Percentiles rank a stretch among this genome's conserved stretches.
Conservation (phyloP, 805 yeast genomes). For the Ogataea paradorogensis region DNA sequence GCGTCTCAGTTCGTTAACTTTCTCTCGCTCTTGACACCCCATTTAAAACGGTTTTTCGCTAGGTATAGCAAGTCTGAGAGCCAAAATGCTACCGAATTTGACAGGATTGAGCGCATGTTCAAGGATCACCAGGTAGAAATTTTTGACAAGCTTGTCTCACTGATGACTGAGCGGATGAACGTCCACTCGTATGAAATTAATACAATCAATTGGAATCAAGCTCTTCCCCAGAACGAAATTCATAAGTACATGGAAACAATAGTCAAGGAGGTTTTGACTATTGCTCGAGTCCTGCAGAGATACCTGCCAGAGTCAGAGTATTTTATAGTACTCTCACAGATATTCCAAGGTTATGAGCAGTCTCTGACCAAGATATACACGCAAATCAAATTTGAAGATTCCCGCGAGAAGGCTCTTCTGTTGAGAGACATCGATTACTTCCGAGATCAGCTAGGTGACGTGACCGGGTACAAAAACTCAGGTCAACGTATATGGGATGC, state of each 20-base stretch:
- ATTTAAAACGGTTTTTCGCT: conserved; percentile 29
- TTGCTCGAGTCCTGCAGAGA: conserved; percentile 55
- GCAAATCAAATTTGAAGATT: conserved; percentile 46
- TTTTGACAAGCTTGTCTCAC: conserved; percentile 59
- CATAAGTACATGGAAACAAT: conserved; percentile 64
- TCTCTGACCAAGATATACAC: conserved; percentile 51
- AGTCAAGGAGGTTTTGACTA: conserved; percentile 64
- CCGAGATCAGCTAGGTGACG: conserved; percentile 54
- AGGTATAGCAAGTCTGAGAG: conserved; percentile 32
- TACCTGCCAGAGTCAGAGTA: conserved; percentile 53
- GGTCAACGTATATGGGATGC: conserved; percentile 63
- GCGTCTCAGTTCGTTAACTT: conserved; percentile 63
- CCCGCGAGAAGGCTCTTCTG: conserved; percentile 51
- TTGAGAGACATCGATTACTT: conserved; percentile 63
- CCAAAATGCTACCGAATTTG: conserved; percentile 36
- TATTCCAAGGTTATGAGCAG: conserved; percentile 58
- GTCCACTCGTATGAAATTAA: conserved; percentile 48
- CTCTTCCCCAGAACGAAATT: conserved; percentile 43
- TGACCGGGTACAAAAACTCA: conserved; percentile 58
- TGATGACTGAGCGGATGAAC: conserved; percentile 64
- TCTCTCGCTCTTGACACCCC: conserved; percentile 39
- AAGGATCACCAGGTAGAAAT: conserved; percentile 63
- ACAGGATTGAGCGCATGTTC: conserved; percentile 40
- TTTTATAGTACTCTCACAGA: conserved; percentile 43
- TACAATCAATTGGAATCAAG: conserved; percentile 49